Conservation (phyloP, 2,329 filamentous ascomycete species). For the Colletotrichum sp. region DNA sequence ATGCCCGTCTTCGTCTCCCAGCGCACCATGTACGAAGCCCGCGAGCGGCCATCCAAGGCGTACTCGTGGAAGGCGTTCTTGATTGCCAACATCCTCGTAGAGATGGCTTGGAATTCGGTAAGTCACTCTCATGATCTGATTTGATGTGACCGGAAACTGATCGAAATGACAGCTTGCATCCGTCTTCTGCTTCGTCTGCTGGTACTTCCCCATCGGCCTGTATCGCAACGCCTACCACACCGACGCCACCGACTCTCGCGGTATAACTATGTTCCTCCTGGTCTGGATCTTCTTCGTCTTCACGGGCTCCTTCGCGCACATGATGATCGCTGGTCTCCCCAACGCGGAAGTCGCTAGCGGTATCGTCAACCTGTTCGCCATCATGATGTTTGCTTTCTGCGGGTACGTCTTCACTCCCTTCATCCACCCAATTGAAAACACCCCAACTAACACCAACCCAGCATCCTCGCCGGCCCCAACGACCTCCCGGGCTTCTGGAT, state of each 20-base stretch:
- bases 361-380: slow-evolving; percentile 68
- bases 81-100: slow-evolving; percentile 64
- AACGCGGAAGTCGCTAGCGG: slow-evolving; percentile 69
- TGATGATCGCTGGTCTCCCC: slow-evolving; percentile 68
- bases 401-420: slow-evolving; percentile 3
- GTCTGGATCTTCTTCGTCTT: slow-evolving; percentile 70
- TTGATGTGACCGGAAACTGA: neutral
- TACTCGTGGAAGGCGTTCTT: slow-evolving; percentile 75
- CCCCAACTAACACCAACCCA: neutral
- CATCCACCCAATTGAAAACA: rapidly evolving
- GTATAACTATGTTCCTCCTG: slow-evolving; percentile 68
- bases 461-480: slow-evolving; percentile 14
- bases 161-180: slow-evolving; percentile 22
- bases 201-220: slow-evolving; percentile 73
- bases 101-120: slow-evolving; percentile 71
- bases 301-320: slow-evolving; percentile 68
- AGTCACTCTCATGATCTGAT: slow-evolving; percentile 34
- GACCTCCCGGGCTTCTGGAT: slow-evolving; percentile 22
- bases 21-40: slow-evolving; percentile 72
- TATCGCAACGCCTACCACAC: slow-evolving; percentile 62
- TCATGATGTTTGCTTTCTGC: slow-evolving; percentile 69
- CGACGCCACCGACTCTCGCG: slow-evolving; percentile 50
- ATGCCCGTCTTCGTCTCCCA: slow-evolving; percentile 76
- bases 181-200: slow-evolving; percentile 67
- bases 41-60: slow-evolving; percentile 69